Conservation (phyloP, 805 yeast species). For the Candida berthetii region DNA sequence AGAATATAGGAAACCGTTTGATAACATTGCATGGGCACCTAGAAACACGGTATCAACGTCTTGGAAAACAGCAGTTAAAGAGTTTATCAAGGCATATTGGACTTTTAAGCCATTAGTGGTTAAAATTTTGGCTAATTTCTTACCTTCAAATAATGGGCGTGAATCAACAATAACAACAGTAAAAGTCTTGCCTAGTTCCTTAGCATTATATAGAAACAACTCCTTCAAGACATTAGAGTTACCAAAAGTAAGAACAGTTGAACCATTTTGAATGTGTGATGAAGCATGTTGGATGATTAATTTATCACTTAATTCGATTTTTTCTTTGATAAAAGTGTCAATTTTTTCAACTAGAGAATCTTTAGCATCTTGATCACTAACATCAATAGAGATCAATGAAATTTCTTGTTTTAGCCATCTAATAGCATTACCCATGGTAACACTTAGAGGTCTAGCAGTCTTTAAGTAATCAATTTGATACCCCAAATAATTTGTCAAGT, state of each 20-base stretch:
- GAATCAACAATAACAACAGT: conserved; percentile 87
- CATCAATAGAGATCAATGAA: conserved; percentile 71
- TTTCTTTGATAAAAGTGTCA: conserved; percentile 77
- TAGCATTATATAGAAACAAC: conserved; percentile 64
- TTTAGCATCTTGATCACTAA: conserved; percentile 55
- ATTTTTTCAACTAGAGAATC: conserved; percentile 55
- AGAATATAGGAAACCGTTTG: conserved; percentile 89
- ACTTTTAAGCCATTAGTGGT: conserved; percentile 56
- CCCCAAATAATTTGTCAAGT: conserved; percentile 79
- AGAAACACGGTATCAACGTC: conserved; percentile 87
- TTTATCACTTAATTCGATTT: conserved; percentile 75
- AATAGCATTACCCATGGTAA: conserved; percentile 96
- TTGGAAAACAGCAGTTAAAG: conserved; percentile 73
- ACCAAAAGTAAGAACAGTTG: conserved; percentile 82
- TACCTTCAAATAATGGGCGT: conserved; percentile 92
- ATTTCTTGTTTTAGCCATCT: conserved; percentile 96
- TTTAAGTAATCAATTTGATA: conserved; percentile 91
- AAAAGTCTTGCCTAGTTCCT: conserved; percentile 57
- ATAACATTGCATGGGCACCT: conserved; percentile 96
- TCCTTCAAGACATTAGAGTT: conserved; percentile 79
- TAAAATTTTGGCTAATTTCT: conserved; percentile 60
- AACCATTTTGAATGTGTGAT: conserved; percentile 65
- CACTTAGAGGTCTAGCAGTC: conserved; percentile 84
- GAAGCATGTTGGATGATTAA: conserved; percentile 80
- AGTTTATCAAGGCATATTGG: conserved; percentile 73